Percentiles rank a stretch among this genome's conserved stretches.
Conservation (phyloP, 2,329 filamentous ascomycete species). For the Blastomyces gilchristii region DNA sequence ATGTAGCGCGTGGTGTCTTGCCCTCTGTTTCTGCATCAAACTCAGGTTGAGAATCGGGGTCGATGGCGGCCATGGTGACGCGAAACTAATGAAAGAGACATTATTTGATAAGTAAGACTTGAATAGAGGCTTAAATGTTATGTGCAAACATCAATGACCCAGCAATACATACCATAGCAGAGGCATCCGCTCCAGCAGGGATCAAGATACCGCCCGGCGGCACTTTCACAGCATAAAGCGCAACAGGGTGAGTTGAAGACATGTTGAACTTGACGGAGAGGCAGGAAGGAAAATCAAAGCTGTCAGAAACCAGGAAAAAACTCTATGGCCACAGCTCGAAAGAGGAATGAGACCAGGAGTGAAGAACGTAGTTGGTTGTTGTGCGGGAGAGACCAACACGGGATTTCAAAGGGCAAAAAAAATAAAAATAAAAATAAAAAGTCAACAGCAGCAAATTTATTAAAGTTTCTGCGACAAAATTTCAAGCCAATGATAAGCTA, state of each 20-base stretch:
- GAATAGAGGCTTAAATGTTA: not conserved
- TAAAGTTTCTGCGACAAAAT: constrained; percentile 10
- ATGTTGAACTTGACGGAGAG: constrained; percentile 25
- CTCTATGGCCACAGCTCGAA: constrained; percentile 1
- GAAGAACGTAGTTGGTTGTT: constrained; percentile 2
- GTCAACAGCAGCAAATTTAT: constrained; percentile 15
- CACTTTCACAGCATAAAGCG: constrained; percentile 86
- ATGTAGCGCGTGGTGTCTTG: constrained; percentile 63
- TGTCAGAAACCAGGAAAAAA: not conserved
- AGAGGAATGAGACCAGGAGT: constrained; percentile 8
- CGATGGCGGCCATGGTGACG: constrained; percentile 97
- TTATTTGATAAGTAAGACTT: constrained; percentile 7
- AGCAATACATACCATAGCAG: constrained; percentile 61
- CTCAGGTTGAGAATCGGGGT: constrained; percentile 68
- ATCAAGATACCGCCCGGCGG: constrained; percentile 75
- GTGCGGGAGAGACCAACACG: constrained; percentile 8
- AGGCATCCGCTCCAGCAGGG: constrained; percentile 66
- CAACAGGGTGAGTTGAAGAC: constrained; percentile 51
- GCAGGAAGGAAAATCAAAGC: not conserved
- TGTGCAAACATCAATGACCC: not conserved
- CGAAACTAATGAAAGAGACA: constrained; percentile 55
- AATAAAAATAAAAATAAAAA: constrained; percentile 9
- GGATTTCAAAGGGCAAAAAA: constrained; percentile 11
- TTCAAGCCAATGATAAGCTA: not conserved
- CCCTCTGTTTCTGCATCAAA: constrained; percentile 53